These are phyloP conservation scores for Dactylellina cionopaga DNA, from an alignment of 2,329 filamentous ascomycete species.

Conservation along the genomic window DNA sequence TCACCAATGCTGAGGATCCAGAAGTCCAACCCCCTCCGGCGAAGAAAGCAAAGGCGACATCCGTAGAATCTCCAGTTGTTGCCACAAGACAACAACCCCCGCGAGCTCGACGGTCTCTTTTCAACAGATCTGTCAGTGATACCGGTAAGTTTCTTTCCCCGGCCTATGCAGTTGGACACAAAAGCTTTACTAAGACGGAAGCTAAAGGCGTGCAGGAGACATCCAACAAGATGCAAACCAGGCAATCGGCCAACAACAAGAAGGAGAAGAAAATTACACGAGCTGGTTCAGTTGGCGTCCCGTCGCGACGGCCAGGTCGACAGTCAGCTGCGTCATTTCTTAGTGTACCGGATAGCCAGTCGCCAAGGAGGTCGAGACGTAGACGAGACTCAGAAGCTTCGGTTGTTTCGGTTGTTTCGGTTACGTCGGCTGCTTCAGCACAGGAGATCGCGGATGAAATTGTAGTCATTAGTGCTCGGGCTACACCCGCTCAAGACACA, in stretches of 20 bases:
- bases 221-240: constrained; percentile 8
- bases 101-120: constrained; percentile 32
- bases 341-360: constrained; percentile 44
- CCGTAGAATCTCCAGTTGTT: constrained; percentile 27
- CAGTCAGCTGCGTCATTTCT: constrained; percentile 41
- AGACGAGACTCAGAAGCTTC: constrained; percentile 17
- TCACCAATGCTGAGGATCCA: constrained; percentile 24
- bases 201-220: constrained; percentile 48
- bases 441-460: constrained; percentile 23
- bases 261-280: constrained; percentile 30
- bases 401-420: constrained; percentile 1
- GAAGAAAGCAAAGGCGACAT: constrained; percentile 42
- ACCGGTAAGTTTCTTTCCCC: constrained; percentile 23
- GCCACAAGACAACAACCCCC: constrained; percentile 26
- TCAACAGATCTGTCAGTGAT: constrained; percentile 12
- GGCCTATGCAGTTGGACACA: not conserved
- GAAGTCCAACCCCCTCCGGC: constrained; percentile 43
- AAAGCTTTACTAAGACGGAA: constrained; percentile 37
- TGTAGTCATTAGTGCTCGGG: not conserved
- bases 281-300: constrained; percentile 34
- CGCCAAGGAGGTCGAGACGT: constrained; percentile 1
- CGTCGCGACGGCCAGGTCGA: constrained; percentile 16
- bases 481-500: constrained; percentile 8
- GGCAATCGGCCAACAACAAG: constrained; percentile 26
- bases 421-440: not conserved